These are phyloP conservation scores for Podila verticillata DNA, from an alignment of 192 early-diverging fungal genomes.

Conservation along the genomic window DNA sequence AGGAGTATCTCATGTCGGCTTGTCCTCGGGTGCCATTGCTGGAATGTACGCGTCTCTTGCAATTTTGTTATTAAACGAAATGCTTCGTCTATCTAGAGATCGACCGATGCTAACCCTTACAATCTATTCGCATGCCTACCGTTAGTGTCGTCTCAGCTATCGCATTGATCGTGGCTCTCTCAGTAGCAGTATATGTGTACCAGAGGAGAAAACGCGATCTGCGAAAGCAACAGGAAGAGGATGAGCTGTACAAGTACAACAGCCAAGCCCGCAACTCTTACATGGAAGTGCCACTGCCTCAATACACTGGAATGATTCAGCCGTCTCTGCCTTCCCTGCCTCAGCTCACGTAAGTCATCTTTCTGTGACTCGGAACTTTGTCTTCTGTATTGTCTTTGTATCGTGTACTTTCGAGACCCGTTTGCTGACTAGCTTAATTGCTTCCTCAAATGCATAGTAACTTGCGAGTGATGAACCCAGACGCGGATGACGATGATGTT, in stretches of 20 bases:
- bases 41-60: not conserved
- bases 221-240: not conserved
- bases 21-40: not conserved
- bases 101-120: not conserved
- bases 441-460: constrained; percentile 11
- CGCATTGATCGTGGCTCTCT: constrained; percentile 34
- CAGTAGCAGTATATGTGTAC: constrained; percentile 37
- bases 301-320: constrained; percentile 2
- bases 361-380: constrained; percentile 3
- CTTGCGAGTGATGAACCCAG: constrained; percentile 48
- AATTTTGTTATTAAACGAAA: not conserved
- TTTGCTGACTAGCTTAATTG: not conserved
- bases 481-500: constrained; percentile 30
- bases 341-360: constrained; percentile 1
- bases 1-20: not conserved
- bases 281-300: not conserved
- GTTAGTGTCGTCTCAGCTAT: constrained; percentile 32
- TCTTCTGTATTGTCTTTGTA: not conserved
- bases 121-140: not conserved
- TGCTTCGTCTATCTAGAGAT: too few relatives aligned
- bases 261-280: not conserved
- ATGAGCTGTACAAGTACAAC: constrained; percentile 4
- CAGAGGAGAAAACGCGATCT: constrained; percentile 20
- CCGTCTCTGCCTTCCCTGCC: not conserved
- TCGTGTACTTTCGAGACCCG: not conserved